Percentiles rank a stretch among this genome's conserved stretches.
Conservation (phyloP, 2,329 filamentous ascomycete genomes). For the Diaporthe vaccinii region DNA sequence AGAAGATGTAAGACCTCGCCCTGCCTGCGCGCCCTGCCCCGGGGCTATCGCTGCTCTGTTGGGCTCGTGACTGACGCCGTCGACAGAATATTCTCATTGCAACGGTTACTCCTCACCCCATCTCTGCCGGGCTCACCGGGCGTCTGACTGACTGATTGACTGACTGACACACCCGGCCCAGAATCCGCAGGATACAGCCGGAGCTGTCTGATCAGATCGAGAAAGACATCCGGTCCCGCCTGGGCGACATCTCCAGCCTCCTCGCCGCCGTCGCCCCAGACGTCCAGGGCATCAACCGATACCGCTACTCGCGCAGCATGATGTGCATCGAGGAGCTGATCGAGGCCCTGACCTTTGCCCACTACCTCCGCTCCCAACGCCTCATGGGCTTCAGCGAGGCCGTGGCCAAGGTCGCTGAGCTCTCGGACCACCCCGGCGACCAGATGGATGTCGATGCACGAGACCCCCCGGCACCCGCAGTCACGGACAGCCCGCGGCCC, state of each 20-base stretch:
- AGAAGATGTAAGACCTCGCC: slow-evolving; percentile 84
- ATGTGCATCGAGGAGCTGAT: slow-evolving; percentile 94
- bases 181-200: slow-evolving; percentile 73
- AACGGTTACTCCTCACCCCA: slow-evolving; percentile 67
- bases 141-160: background rate
- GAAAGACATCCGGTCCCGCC: slow-evolving; percentile 77
- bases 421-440: slow-evolving; percentile 45
- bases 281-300: slow-evolving; percentile 81
- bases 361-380: slow-evolving; percentile 85
- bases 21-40: no score
- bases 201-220: slow-evolving; percentile 77
- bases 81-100: slow-evolving; percentile 84
- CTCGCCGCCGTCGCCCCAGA: slow-evolving; percentile 79
- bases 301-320: slow-evolving; percentile 85
- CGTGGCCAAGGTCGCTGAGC: slow-evolving; percentile 57
- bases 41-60: background rate
- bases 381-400: slow-evolving; percentile 79
- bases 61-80: slow-evolving; percentile 5
- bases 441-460: slow-evolving; percentile 52
- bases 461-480: slow-evolving; percentile 44
- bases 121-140: background rate
- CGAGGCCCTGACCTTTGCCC: slow-evolving; percentile 88
- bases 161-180: slow-evolving; percentile 50
- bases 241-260: slow-evolving; percentile 77
- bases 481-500: slow-evolving; percentile 38